Evolutionary conservation across 192 early-diverging fungal genomes (phyloP).

Genomic region (Entophlyctis luteolus): DNA sequence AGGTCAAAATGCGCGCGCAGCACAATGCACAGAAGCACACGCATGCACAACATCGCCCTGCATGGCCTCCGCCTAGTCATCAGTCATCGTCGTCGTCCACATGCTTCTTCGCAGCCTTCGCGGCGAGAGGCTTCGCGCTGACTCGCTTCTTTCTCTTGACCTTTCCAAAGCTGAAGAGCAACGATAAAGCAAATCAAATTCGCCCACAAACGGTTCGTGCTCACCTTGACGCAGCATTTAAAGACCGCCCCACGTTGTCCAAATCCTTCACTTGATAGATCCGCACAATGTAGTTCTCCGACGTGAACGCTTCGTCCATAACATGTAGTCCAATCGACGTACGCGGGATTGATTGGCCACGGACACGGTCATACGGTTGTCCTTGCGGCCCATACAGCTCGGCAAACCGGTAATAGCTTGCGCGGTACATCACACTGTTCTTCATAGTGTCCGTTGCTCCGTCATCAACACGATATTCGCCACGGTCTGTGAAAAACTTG

Average conservation of each 20-base stretch:
- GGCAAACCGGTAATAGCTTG: conserved; percentile 89
- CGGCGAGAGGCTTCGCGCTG: conserved; percentile 7
- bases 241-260: conserved; percentile 82
- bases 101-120: too few species aligned
- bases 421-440: conserved; percentile 92
- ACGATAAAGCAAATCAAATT: not conserved
- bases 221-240: conserved; percentile 55
- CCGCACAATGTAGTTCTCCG: conserved; percentile 91
- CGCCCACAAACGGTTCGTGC: not conserved
- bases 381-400: conserved; percentile 75
- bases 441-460: conserved; percentile 83
- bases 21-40: too few species aligned
- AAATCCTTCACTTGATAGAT: conserved; percentile 97
- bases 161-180: conserved; percentile 30
- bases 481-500: conserved; percentile 78
- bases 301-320: conserved; percentile 73
- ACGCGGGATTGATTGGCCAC: conserved; percentile 65
- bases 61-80: too few species aligned
- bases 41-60: too few species aligned
- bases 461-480: conserved; percentile 91
- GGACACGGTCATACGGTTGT: conserved; percentile 75
- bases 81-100: too few species aligned
- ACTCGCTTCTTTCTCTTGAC: conserved; percentile 29
- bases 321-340: conserved; percentile 75
- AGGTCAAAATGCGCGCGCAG: too few species aligned